Conservation (phyloP, 2,329 filamentous ascomycete species). For the Neobulgaria alba region DNA sequence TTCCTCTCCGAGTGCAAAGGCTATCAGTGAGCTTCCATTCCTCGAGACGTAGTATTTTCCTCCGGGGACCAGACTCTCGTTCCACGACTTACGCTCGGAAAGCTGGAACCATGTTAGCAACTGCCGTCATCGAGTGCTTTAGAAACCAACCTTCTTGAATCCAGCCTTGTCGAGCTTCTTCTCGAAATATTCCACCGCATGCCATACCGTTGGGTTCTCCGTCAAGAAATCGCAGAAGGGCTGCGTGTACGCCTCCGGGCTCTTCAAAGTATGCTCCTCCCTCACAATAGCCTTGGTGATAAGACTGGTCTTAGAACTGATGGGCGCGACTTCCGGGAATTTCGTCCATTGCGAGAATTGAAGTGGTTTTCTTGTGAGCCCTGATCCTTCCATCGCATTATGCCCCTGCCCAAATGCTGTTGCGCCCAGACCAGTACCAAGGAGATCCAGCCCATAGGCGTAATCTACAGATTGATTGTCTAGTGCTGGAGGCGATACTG, state of each 20-base stretch:
- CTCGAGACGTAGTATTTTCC: constrained; percentile 85
- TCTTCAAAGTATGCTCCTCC: constrained; percentile 9
- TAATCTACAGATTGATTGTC: too few relatives aligned
- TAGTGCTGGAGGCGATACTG: too few relatives aligned
- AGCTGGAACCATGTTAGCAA: constrained; percentile 39
- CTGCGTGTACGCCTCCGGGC: constrained; percentile 61
- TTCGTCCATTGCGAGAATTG: too few relatives aligned
- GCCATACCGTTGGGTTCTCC: constrained; percentile 87
- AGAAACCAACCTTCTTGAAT: constrained; percentile 56
- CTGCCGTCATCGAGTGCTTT: neutral
- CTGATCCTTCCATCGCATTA: too few relatives aligned
- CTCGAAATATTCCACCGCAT: constrained; percentile 74
- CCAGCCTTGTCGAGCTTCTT: constrained; percentile 62
- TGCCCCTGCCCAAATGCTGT: too few relatives aligned
- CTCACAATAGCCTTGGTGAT: neutral
- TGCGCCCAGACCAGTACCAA: too few relatives aligned
- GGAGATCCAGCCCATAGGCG: too few relatives aligned
- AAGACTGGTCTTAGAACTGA: neutral
- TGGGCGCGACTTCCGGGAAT: too few relatives aligned
- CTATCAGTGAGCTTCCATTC: constrained; percentile 78
- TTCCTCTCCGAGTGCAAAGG: constrained; percentile 71
- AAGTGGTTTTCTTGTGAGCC: too few relatives aligned
- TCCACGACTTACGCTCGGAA: constrained; percentile 74
- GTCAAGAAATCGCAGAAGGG: constrained; percentile 84
- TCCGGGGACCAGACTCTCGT: constrained; percentile 59